These are phyloP conservation scores for Geotrichum reessii DNA, from an alignment of 1,139 yeast species.

Conservation along the genomic window DNA sequence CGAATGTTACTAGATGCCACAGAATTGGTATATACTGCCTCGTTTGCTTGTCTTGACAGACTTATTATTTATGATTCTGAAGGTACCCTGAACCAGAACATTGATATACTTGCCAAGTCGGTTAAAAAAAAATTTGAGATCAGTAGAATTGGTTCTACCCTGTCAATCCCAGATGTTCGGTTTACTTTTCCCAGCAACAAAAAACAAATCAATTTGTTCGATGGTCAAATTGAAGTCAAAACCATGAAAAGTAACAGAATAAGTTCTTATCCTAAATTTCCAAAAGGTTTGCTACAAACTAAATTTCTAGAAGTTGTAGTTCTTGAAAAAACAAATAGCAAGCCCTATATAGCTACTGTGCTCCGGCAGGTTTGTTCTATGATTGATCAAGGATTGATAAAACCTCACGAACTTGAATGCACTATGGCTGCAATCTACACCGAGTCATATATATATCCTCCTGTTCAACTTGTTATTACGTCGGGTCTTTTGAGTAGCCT, in stretches of 20 bases:
- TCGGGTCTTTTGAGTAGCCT: conserved; percentile 8
- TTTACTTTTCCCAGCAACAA: conserved; percentile 12
- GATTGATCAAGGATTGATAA: conserved; percentile 11
- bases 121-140: conserved; percentile 14
- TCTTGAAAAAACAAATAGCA: conserved; percentile 12
- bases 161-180: conserved; percentile 11
- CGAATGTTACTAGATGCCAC: conserved; percentile 24
- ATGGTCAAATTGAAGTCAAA: conserved; percentile 7
- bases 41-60: conserved; percentile 19
- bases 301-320: conserved; percentile 13
- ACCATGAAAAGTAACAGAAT: not conserved
- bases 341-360: conserved; percentile 5
- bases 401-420: conserved; percentile 9
- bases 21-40: conserved; percentile 23
- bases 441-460: conserved; percentile 11
- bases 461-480: conserved; percentile 13
- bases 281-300: not conserved
- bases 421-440: conserved; percentile 10
- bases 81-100: conserved; percentile 20
- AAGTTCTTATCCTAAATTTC: not conserved
- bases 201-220: conserved; percentile 1
- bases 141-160: conserved; percentile 8
- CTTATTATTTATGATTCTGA: conserved; percentile 26
- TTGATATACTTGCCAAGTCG: conserved; percentile 16
- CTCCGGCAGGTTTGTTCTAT: conserved; percentile 8